Conservation (phyloP, 1,139 yeast species). For the Debaryomyces udenii region DNA sequence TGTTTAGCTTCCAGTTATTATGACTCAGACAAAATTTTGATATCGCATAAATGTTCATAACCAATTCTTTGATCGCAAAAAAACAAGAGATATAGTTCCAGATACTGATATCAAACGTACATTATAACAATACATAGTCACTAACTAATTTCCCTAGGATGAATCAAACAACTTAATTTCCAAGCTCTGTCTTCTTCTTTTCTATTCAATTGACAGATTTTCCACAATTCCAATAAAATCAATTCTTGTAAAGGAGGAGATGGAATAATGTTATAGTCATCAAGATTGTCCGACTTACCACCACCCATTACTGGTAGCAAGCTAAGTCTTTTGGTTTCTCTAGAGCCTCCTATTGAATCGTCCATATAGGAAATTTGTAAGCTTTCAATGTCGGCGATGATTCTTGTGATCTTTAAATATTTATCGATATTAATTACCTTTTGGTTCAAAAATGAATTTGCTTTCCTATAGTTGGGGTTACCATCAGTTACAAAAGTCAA, state of each 20-base stretch:
- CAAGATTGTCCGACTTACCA: slow-evolving; percentile 15
- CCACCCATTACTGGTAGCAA: slow-evolving; percentile 19
- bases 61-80: slow-evolving; percentile 4
- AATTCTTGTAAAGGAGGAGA: slow-evolving; percentile 63
- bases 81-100: background rate
- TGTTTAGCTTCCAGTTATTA: slow-evolving; percentile 8
- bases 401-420: slow-evolving; percentile 70
- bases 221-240: slow-evolving; percentile 69
- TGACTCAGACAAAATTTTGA: slow-evolving; percentile 6
- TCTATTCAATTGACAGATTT: slow-evolving; percentile 61
- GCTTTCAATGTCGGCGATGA: slow-evolving; percentile 77
- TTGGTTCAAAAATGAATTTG: slow-evolving; percentile 59
- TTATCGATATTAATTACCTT: slow-evolving; percentile 81
- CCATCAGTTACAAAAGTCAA: slow-evolving; percentile 89
- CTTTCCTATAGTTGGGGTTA: slow-evolving; percentile 68
- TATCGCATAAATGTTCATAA: slow-evolving; percentile 7
- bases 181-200: slow-evolving; percentile 70
- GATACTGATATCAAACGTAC: background rate
- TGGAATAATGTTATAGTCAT: slow-evolving; percentile 40
- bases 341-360: slow-evolving; percentile 16
- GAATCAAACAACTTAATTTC: slow-evolving; percentile 64
- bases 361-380: slow-evolving; percentile 65
- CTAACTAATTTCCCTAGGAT: slow-evolving; percentile 36
- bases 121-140: background rate
- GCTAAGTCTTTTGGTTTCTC: slow-evolving; percentile 23